Evolutionary conservation across 2,329 filamentous ascomycete genomes (phyloP).

Genomic region (Aureobasidium sp.): DNA sequence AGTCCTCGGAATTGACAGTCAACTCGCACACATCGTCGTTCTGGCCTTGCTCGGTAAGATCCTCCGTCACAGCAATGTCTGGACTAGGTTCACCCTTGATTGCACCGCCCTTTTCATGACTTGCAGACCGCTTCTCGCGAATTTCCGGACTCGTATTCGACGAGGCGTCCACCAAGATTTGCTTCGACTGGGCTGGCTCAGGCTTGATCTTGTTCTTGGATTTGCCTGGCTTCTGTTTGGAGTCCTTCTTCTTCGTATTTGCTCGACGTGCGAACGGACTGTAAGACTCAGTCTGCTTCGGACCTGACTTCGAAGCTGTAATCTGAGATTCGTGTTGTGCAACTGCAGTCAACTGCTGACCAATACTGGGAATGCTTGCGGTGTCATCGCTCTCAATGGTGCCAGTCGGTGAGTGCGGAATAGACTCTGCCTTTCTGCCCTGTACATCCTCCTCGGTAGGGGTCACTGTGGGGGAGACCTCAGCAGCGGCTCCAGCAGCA

Average conservation of each 20-base stretch:
- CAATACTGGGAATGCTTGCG: not conserved
- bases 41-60: not conserved
- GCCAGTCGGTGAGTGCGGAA: not conserved
- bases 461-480: not conserved
- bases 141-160: not conserved
- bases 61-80: not conserved
- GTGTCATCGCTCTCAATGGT: not conserved
- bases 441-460: not conserved
- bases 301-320: constrained; percentile 25
- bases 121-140: not conserved
- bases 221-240: constrained; percentile 16
- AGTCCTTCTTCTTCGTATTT: constrained; percentile 21
- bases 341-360: not conserved
- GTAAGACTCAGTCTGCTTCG: constrained; percentile 30
- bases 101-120: not conserved
- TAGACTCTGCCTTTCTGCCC: not conserved
- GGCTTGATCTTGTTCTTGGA: constrained; percentile 19
- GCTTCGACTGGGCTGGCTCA: not conserved
- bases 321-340: constrained; percentile 7
- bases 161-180: not conserved
- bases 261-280: constrained; percentile 24
- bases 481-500: not conserved
- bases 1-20: too few species aligned
- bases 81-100: not conserved
- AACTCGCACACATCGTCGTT: not conserved